Base-by-base conservation (phyloP, 305 asterid genomes). In the Striga hermonthica region DNA sequence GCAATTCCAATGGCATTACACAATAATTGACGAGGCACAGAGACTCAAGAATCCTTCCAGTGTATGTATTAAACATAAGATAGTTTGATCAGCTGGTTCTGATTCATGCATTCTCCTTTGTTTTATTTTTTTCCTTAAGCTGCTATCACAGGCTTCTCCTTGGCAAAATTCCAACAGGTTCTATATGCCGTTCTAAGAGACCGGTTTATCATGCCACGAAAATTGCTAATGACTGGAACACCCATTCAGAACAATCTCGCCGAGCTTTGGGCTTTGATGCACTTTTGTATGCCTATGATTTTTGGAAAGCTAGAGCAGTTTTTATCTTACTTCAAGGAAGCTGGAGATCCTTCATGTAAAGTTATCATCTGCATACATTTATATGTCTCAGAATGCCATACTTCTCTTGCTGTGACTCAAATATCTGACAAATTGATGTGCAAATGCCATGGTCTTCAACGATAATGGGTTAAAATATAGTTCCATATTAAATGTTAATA, bases 181-280 rank as follows among this genome's bases (percentile, higher is more conserved):
- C 79, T 93, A 67, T 88, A 88, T 77, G 81, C 68, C 66, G 82
- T 84, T 44, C 81, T 93, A 67, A 77, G 76, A 65, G 91, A 84
- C 72, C 82, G 70, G 65, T 93, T 82, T 79, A 67, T 86, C 78
- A 82, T 90, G 80, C 97, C 99, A 65, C 80, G 99, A 68, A 88
- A 84, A 69, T 77, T 93, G 85, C 82, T 93, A 80, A 83, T 93
- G 89, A 90, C 97, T 11, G 99, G 99, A 77, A 93, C 99, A 22
- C 99, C 99, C 53, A 82, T 93, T 71, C 99, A 93, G 78, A 93
- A 93, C 83, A 93, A 83, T 79, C 86, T 93, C 37, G 68, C 89
- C 44, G 99, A 90, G 78, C 95, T 90, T 68, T 93, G 97, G 99
- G 94, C 97, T 44, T 76, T 93, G 83, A 80, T 82, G 89, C 91